A percentile compares a stretch with the other conserved stretches of the same genome.
Conservation (phyloP, 768 basidiomycete species). For the Suillus hirtellus region DNA sequence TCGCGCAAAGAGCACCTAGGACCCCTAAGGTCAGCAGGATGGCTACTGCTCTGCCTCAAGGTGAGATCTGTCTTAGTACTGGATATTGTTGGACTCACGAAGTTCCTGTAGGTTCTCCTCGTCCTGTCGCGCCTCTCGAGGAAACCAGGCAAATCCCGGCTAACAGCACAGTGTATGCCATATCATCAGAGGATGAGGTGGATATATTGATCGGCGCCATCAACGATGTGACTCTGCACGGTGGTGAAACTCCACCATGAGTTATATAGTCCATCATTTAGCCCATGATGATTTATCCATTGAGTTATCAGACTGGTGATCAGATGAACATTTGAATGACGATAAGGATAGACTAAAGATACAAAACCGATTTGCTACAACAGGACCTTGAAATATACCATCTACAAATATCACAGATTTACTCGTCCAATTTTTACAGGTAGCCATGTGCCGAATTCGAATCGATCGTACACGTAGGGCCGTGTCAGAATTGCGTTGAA, state of each 20-base stretch:
- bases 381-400: neutral
- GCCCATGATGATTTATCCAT: neutral
- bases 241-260: neutral
- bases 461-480: slow-evolving; percentile 46
- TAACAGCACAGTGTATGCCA: neutral
- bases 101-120: slow-evolving; percentile 21
- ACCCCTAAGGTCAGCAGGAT: slow-evolving; percentile 42
- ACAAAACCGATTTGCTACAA: neutral
- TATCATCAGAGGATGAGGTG: slow-evolving; percentile 12
- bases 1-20: slow-evolving; percentile 39
- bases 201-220: slow-evolving; percentile 19
- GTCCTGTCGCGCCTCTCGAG: slow-evolving; percentile 1
- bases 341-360: slow-evolving; percentile 11
- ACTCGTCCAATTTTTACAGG: slow-evolving; percentile 37
- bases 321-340: neutral
- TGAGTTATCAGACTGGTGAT: neutral
- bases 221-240: slow-evolving; percentile 7
- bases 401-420: slow-evolving; percentile 3
- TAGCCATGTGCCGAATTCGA: slow-evolving; percentile 40
- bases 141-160: neutral
- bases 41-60: slow-evolving; percentile 47
- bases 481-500: slow-evolving; percentile 50
- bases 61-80: slow-evolving; percentile 27
- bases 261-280: too few species aligned
- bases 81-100: neutral